Evolutionary conservation across 1,284 basidiomycete species (phyloP), one percentile per base, ranked within the genome.

Genomic region (Xerocomus minutiporus): DNA sequence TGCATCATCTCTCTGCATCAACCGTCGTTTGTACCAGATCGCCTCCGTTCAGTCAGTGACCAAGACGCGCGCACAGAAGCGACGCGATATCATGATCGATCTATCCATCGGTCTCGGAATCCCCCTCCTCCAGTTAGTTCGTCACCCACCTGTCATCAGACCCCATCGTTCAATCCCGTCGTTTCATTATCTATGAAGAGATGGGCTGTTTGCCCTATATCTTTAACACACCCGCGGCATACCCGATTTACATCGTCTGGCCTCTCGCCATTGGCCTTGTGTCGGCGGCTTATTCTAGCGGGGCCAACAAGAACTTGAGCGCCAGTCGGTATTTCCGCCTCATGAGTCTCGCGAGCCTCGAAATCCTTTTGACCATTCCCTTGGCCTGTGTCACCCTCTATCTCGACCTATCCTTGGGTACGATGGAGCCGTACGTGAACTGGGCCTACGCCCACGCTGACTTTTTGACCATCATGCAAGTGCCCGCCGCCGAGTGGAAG

Each of bases 371-470:
- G 56, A 68, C 67, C 1, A 36, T 73, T 8, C 72, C 74, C 5
- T 38, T 77, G 6, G 57, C 49, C 15, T 50, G 50, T 13, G 66
- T 61, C 44, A 42, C 54, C 17, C 58, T 76, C 11, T 65, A 62
- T 43, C n/a, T 57, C 52, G 69, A 71, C 54, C 15, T 60, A 36
- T 28, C 53, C 2, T 40, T 55, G 8, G 43, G 55, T 0, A 56
- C 61, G 1, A 47, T 81, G 3, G 32, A 59, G 0, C 75, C 79
- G 0, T 86, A 81, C 26, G 65, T 71, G 29, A 73, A 66, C 40
- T 87, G 84, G 83, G 73, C 57, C 0, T 66, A 78, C 56, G 79
- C 78, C 0, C 87, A 89, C 59, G 64, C 45, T 15, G 55, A 75
- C 47, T 86, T 77, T 56, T 70, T 64, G 1, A 63, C 62, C 2